These are phyloP conservation scores for Penstemon eatonii DNA, from an alignment of 257 asterid genomes.

Conservation along the genomic window DNA sequence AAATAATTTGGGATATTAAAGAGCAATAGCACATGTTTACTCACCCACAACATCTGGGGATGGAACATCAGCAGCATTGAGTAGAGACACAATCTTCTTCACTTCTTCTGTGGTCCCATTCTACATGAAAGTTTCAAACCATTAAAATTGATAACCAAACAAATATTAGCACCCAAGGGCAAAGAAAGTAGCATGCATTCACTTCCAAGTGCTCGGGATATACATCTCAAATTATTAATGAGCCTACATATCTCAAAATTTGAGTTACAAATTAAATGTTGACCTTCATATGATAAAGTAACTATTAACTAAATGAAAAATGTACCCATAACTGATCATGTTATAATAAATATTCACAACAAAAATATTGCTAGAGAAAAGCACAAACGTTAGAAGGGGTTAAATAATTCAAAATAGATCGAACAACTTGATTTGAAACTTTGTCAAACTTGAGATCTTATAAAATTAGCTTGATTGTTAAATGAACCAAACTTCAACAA, in stretches of 20 bases:
- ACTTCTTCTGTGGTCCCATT: conserved; percentile 88
- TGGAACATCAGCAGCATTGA: conserved; percentile 84
- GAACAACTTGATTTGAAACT: too few relatives aligned
- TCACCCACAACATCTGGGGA: conserved; percentile 89
- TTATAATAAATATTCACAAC: background rate
- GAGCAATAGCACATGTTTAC: conserved; percentile 27
- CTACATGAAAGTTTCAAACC: conserved; percentile 39
- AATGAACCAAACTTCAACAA: too few relatives aligned
- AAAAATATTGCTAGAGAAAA: background rate
- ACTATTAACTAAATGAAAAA: background rate
- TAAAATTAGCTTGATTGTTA: too few relatives aligned
- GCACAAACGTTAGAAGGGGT: background rate
- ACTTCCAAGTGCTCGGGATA: background rate
- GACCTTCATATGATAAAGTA: background rate
- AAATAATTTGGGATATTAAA: background rate
- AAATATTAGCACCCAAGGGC: background rate
- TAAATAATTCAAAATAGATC: too few relatives aligned
- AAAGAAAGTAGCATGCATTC: background rate
- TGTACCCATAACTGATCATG: background rate
- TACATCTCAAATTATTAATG: background rate
- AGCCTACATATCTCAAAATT: background rate
- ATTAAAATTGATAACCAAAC: background rate
- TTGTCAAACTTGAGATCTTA: too few relatives aligned
- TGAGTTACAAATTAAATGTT: background rate
- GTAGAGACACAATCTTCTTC: conserved; percentile 78